Percentiles rank a stretch among this genome's conserved stretches.
Evolutionary conservation across 2,329 filamentous ascomycete genomes (phyloP).

Genomic region (Berkeleyomyces basicola): DNA sequence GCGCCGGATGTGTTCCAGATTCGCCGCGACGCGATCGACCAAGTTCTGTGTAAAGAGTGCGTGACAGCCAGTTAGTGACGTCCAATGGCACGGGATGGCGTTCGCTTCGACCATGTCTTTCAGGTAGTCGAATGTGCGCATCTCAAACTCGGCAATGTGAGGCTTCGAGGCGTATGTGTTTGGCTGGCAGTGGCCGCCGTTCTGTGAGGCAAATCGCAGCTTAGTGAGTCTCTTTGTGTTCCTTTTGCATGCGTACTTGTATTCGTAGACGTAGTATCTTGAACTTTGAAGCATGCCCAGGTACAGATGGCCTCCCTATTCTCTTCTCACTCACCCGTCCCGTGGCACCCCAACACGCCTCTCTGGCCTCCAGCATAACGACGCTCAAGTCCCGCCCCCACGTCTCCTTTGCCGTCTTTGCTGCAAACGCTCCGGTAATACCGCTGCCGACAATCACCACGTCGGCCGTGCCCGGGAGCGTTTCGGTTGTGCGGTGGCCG

Average conservation of each 20-base stretch:
- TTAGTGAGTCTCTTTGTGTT: background rate
- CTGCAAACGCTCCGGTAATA: conserved; percentile 59
- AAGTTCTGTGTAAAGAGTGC: conserved; percentile 40
- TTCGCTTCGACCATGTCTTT: conserved; percentile 38
- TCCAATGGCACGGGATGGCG: conserved; percentile 54
- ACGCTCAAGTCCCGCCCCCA: conserved; percentile 32
- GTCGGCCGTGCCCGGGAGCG: conserved; percentile 46
- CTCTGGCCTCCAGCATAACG: conserved; percentile 59
- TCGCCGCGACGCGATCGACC: conserved; percentile 33
- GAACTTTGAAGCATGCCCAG: background rate
- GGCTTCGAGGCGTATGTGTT: conserved; percentile 43
- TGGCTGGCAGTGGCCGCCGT: conserved; percentile 61
- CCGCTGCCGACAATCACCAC: conserved; percentile 59
- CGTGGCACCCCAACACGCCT: conserved; percentile 71
- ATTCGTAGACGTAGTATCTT: no score
- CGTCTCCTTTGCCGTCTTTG: conserved; percentile 39
- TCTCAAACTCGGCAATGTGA: conserved; percentile 53
- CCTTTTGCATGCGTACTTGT: background rate
- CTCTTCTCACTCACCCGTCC: conserved; percentile 42
- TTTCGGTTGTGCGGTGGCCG: conserved; percentile 49
- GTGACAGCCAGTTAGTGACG: conserved; percentile 44
- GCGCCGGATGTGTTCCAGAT: conserved; percentile 33
- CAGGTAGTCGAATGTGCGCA: conserved; percentile 48
- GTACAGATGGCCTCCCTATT: background rate
- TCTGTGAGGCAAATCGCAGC: conserved; percentile 24